Percentiles rank a stretch among this genome's conserved stretches.
These are phyloP conservation scores for Aphanocladium album DNA, from an alignment of 2,329 filamentous ascomycete genomes.

Conservation along the genomic window DNA sequence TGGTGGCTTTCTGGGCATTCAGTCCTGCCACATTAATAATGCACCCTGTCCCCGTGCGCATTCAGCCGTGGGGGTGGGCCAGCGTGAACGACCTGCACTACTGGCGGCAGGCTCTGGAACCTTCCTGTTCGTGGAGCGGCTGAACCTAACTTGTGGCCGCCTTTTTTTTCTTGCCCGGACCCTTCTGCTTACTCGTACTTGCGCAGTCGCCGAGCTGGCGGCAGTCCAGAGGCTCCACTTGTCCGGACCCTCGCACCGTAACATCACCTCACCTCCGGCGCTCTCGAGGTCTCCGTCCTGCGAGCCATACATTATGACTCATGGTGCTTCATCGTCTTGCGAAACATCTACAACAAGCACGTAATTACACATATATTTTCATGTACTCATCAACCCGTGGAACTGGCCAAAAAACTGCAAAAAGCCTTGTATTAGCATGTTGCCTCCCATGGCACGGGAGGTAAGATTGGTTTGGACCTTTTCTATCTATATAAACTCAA, in stretches of 20 bases:
- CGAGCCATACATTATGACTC: background rate
- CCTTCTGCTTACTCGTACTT: constrained; percentile 3
- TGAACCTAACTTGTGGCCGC: background rate
- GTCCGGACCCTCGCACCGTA: background rate
- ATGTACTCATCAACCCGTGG: background rate
- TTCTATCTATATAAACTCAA: background rate
- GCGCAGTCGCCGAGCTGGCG: background rate
- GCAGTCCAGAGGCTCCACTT: background rate
- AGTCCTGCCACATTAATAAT: background rate
- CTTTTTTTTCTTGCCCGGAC: background rate
- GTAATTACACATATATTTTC: background rate
- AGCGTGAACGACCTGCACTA: background rate
- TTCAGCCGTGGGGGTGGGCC: background rate
- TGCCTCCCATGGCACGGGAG: background rate
- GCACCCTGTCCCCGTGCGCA: background rate
- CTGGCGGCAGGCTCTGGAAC: constrained; percentile 3
- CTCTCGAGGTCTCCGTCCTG: background rate
- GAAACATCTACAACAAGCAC: background rate
- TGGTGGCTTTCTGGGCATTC: background rate
- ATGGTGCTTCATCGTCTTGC: background rate
- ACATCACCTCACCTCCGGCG: background rate
- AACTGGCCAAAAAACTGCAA: background rate
- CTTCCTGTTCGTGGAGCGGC: background rate
- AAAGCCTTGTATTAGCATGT: background rate
- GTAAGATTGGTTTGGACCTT: background rate